A percentile compares a stretch with the other conserved stretches of the same genome.
Conservation (phyloP, 2,329 filamentous ascomycete species). For the Neonectria faginata region DNA sequence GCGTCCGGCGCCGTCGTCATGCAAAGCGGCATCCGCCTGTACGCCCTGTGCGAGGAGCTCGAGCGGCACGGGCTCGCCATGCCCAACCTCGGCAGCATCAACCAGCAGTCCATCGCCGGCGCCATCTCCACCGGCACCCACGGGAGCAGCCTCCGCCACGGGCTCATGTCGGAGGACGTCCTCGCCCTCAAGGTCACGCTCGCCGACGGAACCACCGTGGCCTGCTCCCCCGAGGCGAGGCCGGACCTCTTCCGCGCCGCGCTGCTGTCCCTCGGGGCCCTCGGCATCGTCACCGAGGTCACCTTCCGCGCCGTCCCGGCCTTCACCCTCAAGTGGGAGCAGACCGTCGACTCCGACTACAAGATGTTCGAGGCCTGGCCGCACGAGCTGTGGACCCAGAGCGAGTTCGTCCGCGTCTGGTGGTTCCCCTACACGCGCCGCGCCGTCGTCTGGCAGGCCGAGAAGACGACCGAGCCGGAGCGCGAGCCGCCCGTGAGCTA, state of each 20-base stretch:
- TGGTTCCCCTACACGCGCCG: slow-evolving; percentile 95
- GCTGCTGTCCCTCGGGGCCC: slow-evolving; percentile 85
- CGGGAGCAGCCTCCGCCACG: slow-evolving; percentile 86
- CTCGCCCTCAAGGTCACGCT: slow-evolving; percentile 82
- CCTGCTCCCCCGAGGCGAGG: slow-evolving; percentile 77
- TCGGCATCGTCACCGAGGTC: slow-evolving; percentile 92
- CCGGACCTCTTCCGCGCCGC: slow-evolving; percentile 88
- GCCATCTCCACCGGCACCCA: slow-evolving; percentile 95
- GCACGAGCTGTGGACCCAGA: slow-evolving; percentile 79
- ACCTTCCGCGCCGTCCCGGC: slow-evolving; percentile 84
- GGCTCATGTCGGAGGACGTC: slow-evolving; percentile 84
- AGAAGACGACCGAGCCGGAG: slow-evolving; percentile 75
- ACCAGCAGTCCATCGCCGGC: slow-evolving; percentile 91
- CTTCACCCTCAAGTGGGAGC: slow-evolving; percentile 88
- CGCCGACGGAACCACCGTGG: slow-evolving; percentile 79
- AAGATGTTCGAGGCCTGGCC: slow-evolving; percentile 79
- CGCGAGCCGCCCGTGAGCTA: slow-evolving; percentile 74
- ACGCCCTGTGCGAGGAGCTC: slow-evolving; percentile 77
- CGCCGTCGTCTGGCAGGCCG: slow-evolving; percentile 90
- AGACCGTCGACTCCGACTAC: slow-evolving; percentile 78
- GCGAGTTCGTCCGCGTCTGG: slow-evolving; percentile 95
- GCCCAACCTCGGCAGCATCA: slow-evolving; percentile 94
- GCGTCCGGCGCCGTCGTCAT: slow-evolving; percentile 77
- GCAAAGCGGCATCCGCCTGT: slow-evolving; percentile 89
- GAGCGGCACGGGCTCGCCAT: slow-evolving; percentile 83